Conservation (phyloP, 805 yeast species). For the Maudiozyma barnettii region DNA sequence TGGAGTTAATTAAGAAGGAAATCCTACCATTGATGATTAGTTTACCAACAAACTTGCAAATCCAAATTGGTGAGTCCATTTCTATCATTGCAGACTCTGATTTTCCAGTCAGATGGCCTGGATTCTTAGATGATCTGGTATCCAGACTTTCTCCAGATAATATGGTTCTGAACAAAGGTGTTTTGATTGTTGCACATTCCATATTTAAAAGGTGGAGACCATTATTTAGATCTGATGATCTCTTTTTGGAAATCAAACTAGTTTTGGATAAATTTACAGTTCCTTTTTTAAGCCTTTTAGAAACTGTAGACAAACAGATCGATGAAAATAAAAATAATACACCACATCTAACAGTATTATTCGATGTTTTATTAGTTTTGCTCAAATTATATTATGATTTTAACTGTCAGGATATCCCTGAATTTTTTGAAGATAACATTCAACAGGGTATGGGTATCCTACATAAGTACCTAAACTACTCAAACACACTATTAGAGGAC, state of each 20-base stretch:
- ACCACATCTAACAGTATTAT: slow-evolving; percentile 43
- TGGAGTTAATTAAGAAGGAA: slow-evolving; percentile 58
- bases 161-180: slow-evolving; percentile 70
- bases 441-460: slow-evolving; percentile 66
- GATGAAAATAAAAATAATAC: slow-evolving; percentile 37
- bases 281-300: slow-evolving; percentile 67
- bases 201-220: slow-evolving; percentile 97
- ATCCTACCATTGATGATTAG: slow-evolving; percentile 80
- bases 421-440: slow-evolving; percentile 89
- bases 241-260: slow-evolving; percentile 76
- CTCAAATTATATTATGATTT: slow-evolving; percentile 83
- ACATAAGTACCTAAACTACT: slow-evolving; percentile 67
- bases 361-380: slow-evolving; percentile 63
- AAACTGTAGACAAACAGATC: slow-evolving; percentile 58
- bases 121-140: slow-evolving; percentile 65
- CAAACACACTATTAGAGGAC: slow-evolving; percentile 45
- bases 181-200: slow-evolving; percentile 85
- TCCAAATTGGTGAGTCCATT: slow-evolving; percentile 92
- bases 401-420: slow-evolving; percentile 97
- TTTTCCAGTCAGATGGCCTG: slow-evolving; percentile 86
- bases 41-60: slow-evolving; percentile 68
- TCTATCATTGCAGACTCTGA: slow-evolving; percentile 91
- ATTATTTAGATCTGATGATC: slow-evolving; percentile 78
- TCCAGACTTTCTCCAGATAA: slow-evolving; percentile 54
- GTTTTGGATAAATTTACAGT: slow-evolving; percentile 75